Evolutionary conservation across 2,329 filamentous ascomycete species (phyloP).

Genomic region (Clarireedia hainanense): DNA sequence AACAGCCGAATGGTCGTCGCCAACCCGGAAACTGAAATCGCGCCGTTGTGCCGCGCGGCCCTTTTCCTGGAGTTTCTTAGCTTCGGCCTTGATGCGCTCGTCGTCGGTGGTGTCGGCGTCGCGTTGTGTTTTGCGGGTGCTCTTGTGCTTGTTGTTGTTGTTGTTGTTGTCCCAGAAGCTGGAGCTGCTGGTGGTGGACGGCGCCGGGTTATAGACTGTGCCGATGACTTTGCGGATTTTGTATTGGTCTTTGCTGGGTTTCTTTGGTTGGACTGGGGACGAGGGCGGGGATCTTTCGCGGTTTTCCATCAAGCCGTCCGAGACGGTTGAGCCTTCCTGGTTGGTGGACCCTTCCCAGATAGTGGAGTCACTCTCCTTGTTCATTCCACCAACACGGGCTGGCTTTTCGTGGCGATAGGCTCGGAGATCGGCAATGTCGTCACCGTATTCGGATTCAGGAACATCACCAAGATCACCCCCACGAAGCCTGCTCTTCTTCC

Average conservation of each 20-base stretch:
- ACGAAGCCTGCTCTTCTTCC: slow-evolving; percentile 31
- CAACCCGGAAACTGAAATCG: slow-evolving; percentile 28
- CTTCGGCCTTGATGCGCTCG: slow-evolving; percentile 49
- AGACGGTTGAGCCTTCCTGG: slow-evolving; percentile 34
- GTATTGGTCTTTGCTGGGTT: slow-evolving; percentile 20
- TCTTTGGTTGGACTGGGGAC: slow-evolving; percentile 36
- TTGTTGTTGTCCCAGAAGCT: background rate
- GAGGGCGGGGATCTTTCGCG: slow-evolving; percentile 48
- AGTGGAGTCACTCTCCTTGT: slow-evolving; percentile 71
- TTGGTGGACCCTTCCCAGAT: slow-evolving; percentile 67
- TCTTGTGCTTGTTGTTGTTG: background rate
- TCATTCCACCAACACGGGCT: slow-evolving; percentile 82
- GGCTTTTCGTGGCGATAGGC: slow-evolving; percentile 81
- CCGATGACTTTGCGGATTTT: slow-evolving; percentile 27
- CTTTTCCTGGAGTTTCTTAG: slow-evolving; percentile 46
- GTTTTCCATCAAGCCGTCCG: slow-evolving; percentile 51
- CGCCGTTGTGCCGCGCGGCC: slow-evolving; percentile 34
- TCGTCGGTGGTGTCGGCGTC: slow-evolving; percentile 7
- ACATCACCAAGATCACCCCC: slow-evolving; percentile 8
- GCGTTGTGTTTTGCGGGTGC: background rate
- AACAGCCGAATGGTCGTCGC: slow-evolving; percentile 24
- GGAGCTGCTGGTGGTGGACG: background rate
- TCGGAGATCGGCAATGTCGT: slow-evolving; percentile 56
- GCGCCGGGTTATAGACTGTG: slow-evolving; percentile 7
- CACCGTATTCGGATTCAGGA: slow-evolving; percentile 38